Percentiles rank a stretch among this genome's conserved stretches.
phyloP scores from a whole-genome alignment of 2,329 filamentous ascomycete species.

The Sarocladium kiliense region DNA sequence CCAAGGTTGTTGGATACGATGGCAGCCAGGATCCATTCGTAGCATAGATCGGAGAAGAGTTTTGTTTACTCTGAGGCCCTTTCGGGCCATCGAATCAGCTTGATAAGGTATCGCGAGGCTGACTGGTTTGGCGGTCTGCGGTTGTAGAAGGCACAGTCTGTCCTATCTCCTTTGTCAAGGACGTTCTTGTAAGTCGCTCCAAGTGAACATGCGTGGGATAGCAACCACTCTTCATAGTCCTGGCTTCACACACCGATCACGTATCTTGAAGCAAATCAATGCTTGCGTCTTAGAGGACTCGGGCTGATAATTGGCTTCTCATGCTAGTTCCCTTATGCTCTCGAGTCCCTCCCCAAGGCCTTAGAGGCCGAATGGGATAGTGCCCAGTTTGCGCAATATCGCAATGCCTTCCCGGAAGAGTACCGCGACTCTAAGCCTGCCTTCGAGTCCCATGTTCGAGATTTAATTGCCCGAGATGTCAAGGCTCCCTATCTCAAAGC shows the following conservation, averaged over 20 bases:
- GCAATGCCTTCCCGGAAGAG: slow-evolving; percentile 64
- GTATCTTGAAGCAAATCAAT: background rate
- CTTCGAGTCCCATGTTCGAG: slow-evolving; percentile 61
- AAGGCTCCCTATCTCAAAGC: slow-evolving; percentile 75
- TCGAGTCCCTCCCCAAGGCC: slow-evolving; percentile 58
- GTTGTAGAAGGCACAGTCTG: slow-evolving; percentile 72
- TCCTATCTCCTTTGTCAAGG: slow-evolving; percentile 79
- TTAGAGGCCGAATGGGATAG: slow-evolving; percentile 63
- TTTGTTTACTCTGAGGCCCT: background rate
- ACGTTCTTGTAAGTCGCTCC: slow-evolving; percentile 63
- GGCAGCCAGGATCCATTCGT: background rate
- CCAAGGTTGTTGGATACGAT: slow-evolving; percentile 8
- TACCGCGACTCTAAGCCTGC: slow-evolving; percentile 52
- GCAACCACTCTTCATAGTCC: background rate
- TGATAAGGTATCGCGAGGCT: background rate
- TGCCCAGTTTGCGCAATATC: slow-evolving; percentile 60
- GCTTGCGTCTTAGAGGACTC: background rate
- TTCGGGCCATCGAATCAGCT: background rate
- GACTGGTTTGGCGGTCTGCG: background rate
- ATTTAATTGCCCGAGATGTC: slow-evolving; percentile 66
- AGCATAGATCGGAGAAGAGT: background rate
- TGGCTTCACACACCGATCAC: background rate
- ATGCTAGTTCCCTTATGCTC: slow-evolving; percentile 69
- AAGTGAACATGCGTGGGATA: background rate
- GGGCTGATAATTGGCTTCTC: background rate